Evolutionary conservation across 352 stramenopile species (phyloP), one percentile per base, ranked within the genome.

Genomic region (Peronospora belbahrii): DNA sequence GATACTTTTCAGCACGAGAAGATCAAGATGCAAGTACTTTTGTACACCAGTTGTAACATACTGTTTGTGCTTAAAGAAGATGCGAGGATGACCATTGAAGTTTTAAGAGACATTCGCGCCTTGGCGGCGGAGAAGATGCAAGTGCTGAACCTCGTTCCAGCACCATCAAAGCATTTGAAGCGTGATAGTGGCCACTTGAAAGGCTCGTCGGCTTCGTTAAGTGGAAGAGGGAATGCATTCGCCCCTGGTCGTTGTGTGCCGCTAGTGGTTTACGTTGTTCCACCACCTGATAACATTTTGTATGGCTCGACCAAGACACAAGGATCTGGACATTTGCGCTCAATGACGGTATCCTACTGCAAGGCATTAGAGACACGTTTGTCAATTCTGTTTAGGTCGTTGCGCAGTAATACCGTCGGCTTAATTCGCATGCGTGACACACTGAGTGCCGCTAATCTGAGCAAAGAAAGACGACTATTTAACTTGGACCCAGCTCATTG

Each of bases 401-500:
- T 89, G 9, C 68, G 77, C 3, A 64, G 70, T 1, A 68, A 60
- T 2, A 51, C 67, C 9, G 74, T 89, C 11, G 74, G 72, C 9
- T 72, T 64, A 2, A 40, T 80, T 5, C 61, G 77, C 2, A 73
- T 82, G 44, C 62, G 74, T 11, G 77, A 89, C 19, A 62, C 63
- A 10, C 43, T 89, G 3, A 71, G 60, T 13, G 47, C 60, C 9
- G 49, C 70, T 0, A 83, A 80, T 22, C 19, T 85, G 27, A 72
- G 61, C 52, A 89, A 87, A 41, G 77, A 89, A 37, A 63, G 74
- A 0, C 73, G 77, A 1, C 34, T 85, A 20, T 85, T 84, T 34
- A 79, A 82, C 17, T 45, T 85, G 20, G 77, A 89, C 25, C 68
- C 73, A n/a, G 55, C 74, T 4, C 77, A 89, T 48, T 75, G 70